These are phyloP conservation scores for Lasiosphaeria ovina DNA, from an alignment of 495 filamentous ascomycete genomes.

Conservation along the genomic window DNA sequence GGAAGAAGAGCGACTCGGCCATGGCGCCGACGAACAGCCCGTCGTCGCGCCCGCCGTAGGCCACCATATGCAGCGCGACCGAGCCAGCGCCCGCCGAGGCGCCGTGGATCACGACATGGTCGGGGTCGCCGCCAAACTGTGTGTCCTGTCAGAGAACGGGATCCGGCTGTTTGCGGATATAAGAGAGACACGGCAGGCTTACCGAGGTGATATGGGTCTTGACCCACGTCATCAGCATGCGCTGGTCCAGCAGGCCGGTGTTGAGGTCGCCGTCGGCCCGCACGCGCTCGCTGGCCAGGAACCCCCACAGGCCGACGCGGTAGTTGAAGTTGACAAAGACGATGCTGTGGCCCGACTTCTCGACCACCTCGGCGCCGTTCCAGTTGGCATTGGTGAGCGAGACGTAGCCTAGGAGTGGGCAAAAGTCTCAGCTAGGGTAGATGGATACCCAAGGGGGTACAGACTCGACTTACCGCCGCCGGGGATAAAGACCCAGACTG, in stretches of 20 bases:
- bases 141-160: neutral
- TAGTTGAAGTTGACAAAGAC: conserved; percentile 74
- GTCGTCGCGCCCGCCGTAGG: conserved; percentile 47
- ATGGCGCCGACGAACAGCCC: conserved; percentile 41
- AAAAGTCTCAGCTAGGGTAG: neutral
- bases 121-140: conserved; percentile 71
- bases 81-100: conserved; percentile 69
- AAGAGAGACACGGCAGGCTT: conserved; percentile 11
- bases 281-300: conserved; percentile 63
- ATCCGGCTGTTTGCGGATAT: too few species aligned
- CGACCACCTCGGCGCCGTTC: conserved; percentile 61
- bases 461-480: conserved; percentile 54
- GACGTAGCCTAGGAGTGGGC: conserved; percentile 51
- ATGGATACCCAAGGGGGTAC: neutral
- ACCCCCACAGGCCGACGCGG: conserved; percentile 72
- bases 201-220: conserved; percentile 58
- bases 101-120: conserved; percentile 68
- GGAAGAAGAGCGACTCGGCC: conserved; percentile 46
- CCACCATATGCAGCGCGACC: conserved; percentile 64
- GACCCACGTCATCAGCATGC: conserved; percentile 68
- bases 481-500: conserved; percentile 73
- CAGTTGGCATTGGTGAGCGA: conserved; percentile 61
- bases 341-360: conserved; percentile 57
- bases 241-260: conserved; percentile 70
- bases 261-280: conserved; percentile 57